Conservation (phyloP, 2,329 filamentous ascomycete genomes). For the Aspergillus brasiliensis region DNA sequence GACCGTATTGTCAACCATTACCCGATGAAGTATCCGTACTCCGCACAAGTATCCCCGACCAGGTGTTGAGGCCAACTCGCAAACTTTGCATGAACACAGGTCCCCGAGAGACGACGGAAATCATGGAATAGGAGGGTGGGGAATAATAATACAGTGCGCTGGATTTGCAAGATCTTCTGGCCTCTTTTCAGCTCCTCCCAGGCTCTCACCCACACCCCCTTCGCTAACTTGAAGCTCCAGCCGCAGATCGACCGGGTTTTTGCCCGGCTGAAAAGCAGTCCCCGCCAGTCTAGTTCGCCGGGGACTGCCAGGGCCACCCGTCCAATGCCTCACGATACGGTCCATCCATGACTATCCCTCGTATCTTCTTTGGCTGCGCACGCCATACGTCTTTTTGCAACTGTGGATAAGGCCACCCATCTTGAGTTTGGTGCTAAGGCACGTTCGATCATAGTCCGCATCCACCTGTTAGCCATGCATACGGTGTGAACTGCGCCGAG, state of each 20-base stretch:
- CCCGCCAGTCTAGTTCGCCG: background rate
- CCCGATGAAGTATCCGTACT: no score
- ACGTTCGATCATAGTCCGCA: background rate
- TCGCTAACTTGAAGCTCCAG: background rate
- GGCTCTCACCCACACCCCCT: no score
- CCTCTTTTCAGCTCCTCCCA: background rate
- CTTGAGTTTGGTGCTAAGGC: background rate
- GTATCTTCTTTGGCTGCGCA: background rate
- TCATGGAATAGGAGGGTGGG: no score
- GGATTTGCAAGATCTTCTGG: no score
- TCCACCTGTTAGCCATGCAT: slow-evolving; percentile 1
- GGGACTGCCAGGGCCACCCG: background rate
- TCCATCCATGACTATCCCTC: background rate
- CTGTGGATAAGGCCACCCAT: background rate
- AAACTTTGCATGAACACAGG: no score
- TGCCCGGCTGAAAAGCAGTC: background rate
- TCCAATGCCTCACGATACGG: background rate
- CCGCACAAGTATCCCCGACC: no score
- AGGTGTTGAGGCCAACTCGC: no score
- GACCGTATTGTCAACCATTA: no score
- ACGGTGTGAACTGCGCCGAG: background rate
- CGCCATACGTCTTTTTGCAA: background rate
- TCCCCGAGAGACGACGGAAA: no score
- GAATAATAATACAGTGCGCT: no score
- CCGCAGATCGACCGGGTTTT: background rate